Evolutionary conservation across 331 rosid genomes (phyloP), one percentile per base, ranked within the genome.

Genomic region (Malus hybrid): DNA sequence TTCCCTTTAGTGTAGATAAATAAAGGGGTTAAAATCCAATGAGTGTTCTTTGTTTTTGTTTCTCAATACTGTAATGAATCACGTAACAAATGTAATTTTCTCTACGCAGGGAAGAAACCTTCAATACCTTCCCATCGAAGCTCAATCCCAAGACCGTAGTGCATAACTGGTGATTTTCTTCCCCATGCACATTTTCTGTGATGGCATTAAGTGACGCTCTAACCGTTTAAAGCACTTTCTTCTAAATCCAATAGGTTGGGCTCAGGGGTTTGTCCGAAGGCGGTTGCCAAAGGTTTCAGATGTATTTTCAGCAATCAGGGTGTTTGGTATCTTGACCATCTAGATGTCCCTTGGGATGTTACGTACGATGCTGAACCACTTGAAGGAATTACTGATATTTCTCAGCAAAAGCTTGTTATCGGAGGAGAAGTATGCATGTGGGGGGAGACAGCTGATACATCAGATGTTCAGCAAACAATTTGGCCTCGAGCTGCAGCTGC

Each of bases 401-500:
- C 90, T 18, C 78, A 88, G 81, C 92, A 86, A 83, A 76, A 87
- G 75, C 99, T 92, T 81, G 88, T 95, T 62, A 72, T 95, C 69
- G 99, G 99, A 64, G 99, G 99, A 77, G 97, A 95, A 86, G 98
- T 89, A 77, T 92, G 98, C 84, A 90, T 95, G 99, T 95, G 99
- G 99, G 86, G 82, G 29, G 98, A 95, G 86, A 89, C 84, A 7
- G 97, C 86, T 63, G 99, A 92, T 81, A 56, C 99, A 27, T 95
- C 99, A 6, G 29, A 92, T 76, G 89, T 92, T 81, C 97, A 86
- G 80, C 93, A 90, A 81, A 95, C 99, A 12, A 90, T 95, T 69
- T 95, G 99, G 98, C 98, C 99, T 84, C 93, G 99, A 84, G 99
- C 99, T 80, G 99, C 98, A 18, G 97, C 97, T 34, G 99, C 97